phyloP scores from a whole-genome alignment of 495 filamentous ascomycete species.

The Daldinia childiae region DNA sequence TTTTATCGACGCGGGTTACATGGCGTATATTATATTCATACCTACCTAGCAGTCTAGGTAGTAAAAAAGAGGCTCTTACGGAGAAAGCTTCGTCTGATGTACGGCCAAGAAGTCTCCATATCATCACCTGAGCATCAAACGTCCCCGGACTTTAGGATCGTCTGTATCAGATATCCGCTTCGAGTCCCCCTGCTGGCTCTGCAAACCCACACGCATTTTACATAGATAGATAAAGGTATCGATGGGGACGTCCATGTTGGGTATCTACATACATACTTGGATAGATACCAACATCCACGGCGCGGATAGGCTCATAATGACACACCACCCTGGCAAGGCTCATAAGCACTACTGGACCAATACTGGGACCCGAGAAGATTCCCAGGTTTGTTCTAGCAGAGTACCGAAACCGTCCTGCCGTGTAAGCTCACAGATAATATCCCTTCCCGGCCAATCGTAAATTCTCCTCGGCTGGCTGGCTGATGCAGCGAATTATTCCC shows the following conservation, averaged over 20 bases:
- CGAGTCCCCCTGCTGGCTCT: slow-evolving; percentile 14
- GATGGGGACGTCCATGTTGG: too few species aligned
- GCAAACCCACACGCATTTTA: too few species aligned
- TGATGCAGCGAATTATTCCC: slow-evolving; percentile 22
- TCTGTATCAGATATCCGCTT: slow-evolving; percentile 42
- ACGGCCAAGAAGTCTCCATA: not conserved
- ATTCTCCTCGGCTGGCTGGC: slow-evolving; percentile 24
- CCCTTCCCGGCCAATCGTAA: slow-evolving; percentile 21
- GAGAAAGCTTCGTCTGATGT: slow-evolving; percentile 23
- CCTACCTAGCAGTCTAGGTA: too few species aligned
- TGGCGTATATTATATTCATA: too few species aligned
- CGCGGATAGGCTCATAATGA: too few species aligned
- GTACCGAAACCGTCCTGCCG: slow-evolving; percentile 43
- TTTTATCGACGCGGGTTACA: too few species aligned
- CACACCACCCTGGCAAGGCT: not conserved
- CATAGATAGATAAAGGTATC: too few species aligned
- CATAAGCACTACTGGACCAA: slow-evolving; percentile 37
- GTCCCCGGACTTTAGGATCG: slow-evolving; percentile 39
- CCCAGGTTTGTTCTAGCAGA: slow-evolving; percentile 37
- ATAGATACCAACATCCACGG: too few species aligned
- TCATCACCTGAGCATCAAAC: slow-evolving; percentile 31
- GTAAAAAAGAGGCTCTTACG: not conserved
- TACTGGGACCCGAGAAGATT: slow-evolving; percentile 13
- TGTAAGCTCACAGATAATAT: slow-evolving; percentile 24
- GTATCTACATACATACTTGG: too few species aligned